Evolutionary conservation across 2,329 filamentous ascomycete genomes (phyloP).

Genomic region (Albifimbria verrucaria): DNA sequence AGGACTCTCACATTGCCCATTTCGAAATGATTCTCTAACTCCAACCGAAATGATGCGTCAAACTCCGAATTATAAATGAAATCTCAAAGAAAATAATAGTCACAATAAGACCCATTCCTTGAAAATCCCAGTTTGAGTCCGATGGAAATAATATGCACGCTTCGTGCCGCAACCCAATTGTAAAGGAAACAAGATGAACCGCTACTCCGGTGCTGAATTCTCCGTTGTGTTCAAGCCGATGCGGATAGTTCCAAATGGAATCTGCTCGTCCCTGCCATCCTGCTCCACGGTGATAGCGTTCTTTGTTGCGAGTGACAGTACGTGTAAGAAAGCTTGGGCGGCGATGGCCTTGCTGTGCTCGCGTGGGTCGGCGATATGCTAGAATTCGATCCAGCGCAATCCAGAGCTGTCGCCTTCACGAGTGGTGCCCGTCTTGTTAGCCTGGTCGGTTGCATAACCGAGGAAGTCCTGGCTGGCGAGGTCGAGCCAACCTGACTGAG

Average conservation of each 20-base stretch:
- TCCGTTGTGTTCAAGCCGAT: constrained; percentile 33
- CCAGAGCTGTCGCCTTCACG: constrained; percentile 20
- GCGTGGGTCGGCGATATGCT: constrained; percentile 60
- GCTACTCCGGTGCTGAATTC: background rate
- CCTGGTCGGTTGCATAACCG: constrained; percentile 35
- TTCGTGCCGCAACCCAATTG: background rate
- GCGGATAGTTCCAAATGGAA: constrained; percentile 45
- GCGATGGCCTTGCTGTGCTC: constrained; percentile 58
- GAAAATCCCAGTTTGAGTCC: too few relatives aligned
- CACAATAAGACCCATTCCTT: too few relatives aligned
- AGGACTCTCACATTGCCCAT: too few relatives aligned
- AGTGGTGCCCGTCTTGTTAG: constrained; percentile 26
- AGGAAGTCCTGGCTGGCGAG: constrained; percentile 44
- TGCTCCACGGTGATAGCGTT: constrained; percentile 62
- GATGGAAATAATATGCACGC: too few relatives aligned
- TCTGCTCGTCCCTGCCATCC: constrained; percentile 30
- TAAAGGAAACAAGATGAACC: background rate
- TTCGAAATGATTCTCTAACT: too few relatives aligned
- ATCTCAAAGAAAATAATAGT: too few relatives aligned
- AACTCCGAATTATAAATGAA: too few relatives aligned
- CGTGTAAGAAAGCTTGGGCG: constrained; percentile 73
- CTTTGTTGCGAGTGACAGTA: constrained; percentile 68
- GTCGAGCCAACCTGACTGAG: constrained; percentile 37
- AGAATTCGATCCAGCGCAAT: constrained; percentile 61
- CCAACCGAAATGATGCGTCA: too few relatives aligned